A percentile compares a stretch with the other conserved stretches of the same genome.
These are phyloP conservation scores for Fraxinus xanthoxyloides DNA, from an alignment of 305 asterid genomes.

Conservation along the genomic window DNA sequence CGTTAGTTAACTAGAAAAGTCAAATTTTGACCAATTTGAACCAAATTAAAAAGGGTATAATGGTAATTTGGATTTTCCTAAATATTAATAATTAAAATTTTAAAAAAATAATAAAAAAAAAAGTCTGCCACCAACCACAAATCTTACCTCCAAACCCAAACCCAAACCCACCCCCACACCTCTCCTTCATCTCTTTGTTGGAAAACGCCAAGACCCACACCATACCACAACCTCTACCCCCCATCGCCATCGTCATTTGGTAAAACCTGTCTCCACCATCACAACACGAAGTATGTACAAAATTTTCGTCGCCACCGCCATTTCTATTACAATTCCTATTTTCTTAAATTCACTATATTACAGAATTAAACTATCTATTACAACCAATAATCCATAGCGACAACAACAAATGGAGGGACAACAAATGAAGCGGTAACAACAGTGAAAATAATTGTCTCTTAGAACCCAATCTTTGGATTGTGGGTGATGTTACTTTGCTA, in stretches of 20 bases:
- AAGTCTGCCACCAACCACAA: no score
- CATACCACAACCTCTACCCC: not conserved
- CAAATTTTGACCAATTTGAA: no score
- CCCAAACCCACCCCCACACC: not conserved
- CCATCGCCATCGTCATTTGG: not conserved
- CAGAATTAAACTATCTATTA: no score
- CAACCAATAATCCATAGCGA: not conserved
- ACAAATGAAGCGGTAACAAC: not conserved
- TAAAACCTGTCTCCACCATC: not conserved
- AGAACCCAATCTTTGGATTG: not conserved
- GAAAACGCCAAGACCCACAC: not conserved
- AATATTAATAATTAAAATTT: no score
- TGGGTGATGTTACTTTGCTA: no score
- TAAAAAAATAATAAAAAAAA: no score
- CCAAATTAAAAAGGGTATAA: no score
- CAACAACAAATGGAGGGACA: no score
- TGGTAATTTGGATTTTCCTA: no score
- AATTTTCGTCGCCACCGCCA: not conserved
- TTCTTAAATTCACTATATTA: not conserved
- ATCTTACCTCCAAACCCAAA: no score
- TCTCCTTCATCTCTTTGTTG: not conserved
- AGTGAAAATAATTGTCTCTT: not conserved
- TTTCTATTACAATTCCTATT: not conserved
- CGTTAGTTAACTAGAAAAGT: no score
- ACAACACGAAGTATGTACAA: not conserved